Base-by-base conservation (phyloP, 2,329 filamentous ascomycete genomes). In the Aspergillus brasiliensis region DNA sequence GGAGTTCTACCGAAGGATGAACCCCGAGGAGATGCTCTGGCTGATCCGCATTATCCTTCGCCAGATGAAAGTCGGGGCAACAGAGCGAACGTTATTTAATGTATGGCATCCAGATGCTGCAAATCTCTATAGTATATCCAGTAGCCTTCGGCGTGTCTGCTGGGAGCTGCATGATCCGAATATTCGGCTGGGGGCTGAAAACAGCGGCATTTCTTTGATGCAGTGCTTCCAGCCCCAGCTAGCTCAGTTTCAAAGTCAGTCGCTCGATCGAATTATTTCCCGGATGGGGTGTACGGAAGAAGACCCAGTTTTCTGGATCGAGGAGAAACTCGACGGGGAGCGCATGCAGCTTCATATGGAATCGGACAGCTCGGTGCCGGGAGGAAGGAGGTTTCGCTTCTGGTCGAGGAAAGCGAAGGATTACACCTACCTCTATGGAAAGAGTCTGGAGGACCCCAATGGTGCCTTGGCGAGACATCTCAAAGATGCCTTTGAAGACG, bases 391-490 rank as follows among this genome's bases (percentile, higher is more conserved):
- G 19, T 97, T 98, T 73, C 83, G 82, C 31, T 99, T 96, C 75
- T 99, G 93, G 92, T 98, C 94, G 2, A 86, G 95, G 54, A 98
- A 96, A 76, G 94, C 91, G 8, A 98, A 97, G 72, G 91, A 98
- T 51, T 99, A 99, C 69, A 95, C 93, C 0, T 95, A 97, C 69
- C 83, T 99, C 0, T 99, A 99, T 71, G 95, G 95, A 6, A 83
- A 86, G 60, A 85, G 89, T 0, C 84, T 96, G 15, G 78, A 88
- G 49, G 91, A 96, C 65, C 84, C 89, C 5, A 87, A 88, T 42
- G 89, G 90, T 7, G 88, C 92, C 6, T 75, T 98, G 55, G 97
- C 94, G 0, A 84, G 91, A 34, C 89, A 96, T 72, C 80, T 98
- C 19, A 86, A 86, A 55, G 82, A 86, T 42, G 92, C 91, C 0